Percentiles rank a stretch among this genome's conserved stretches.
Evolutionary conservation across 179 eudicot species (phyloP).

Genomic region (Dionaea muscipula): DNA sequence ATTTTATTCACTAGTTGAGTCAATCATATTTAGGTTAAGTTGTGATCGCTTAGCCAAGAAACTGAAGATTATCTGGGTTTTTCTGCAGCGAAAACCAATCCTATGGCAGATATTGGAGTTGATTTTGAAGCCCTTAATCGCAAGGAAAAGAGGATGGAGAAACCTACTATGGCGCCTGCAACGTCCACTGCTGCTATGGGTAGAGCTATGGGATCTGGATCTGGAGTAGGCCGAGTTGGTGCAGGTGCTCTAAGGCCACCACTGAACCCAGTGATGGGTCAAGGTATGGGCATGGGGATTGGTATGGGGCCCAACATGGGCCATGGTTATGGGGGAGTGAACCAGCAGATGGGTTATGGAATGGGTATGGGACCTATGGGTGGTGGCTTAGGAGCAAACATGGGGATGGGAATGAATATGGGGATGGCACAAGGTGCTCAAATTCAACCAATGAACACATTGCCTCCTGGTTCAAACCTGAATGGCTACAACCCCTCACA

Average conservation of each 20-base stretch:
- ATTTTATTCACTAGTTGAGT: too few relatives aligned
- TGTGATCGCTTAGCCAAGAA: not conserved
- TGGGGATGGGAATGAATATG: constrained; percentile 39
- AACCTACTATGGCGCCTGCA: constrained; percentile 43
- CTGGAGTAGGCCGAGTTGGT: constrained; percentile 91
- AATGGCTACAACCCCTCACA: constrained; percentile 63
- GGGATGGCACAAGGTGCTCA: constrained; percentile 36
- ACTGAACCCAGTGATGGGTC: constrained; percentile 41
- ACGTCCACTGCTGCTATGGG: constrained; percentile 74
- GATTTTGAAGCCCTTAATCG: constrained; percentile 95
- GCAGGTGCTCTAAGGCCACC: constrained; percentile 47
- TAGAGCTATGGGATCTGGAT: constrained; percentile 97
- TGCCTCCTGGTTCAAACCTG: constrained; percentile 37
- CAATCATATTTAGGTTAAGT: too few relatives aligned
- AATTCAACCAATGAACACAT: constrained; percentile 36
- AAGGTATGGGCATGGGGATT: constrained; percentile 47
- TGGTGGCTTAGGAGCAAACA: constrained; percentile 6
- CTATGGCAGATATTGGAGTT: constrained; percentile 71
- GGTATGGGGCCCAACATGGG: constrained; percentile 12
- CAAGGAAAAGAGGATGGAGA: constrained; percentile 93
- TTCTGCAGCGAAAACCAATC: constrained; percentile 83
- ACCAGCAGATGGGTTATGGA: constrained; percentile 25
- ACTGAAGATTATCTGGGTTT: constrained; percentile 9
- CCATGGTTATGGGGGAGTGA: constrained; percentile 16
- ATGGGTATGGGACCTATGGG: constrained; percentile 42